Percentiles rank a stretch among this genome's conserved stretches.
Evolutionary conservation across 163 green algal species (phyloP).

Genomic region (Scenedesmus sp.): DNA sequence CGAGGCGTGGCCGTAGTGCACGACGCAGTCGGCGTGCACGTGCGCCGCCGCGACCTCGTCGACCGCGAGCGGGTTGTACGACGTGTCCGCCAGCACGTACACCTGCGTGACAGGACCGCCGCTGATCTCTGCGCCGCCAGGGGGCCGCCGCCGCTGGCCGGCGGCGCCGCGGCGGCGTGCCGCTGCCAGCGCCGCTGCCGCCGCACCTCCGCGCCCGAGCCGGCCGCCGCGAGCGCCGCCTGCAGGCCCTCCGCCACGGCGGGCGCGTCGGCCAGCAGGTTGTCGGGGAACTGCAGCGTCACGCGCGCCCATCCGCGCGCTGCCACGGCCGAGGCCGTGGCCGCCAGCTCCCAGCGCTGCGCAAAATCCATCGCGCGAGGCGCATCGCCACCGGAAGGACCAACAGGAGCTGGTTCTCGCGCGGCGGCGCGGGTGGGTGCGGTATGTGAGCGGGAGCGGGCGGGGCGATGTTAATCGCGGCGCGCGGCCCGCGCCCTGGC

Average conservation of each 20-base stretch:
- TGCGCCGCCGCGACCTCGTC: conserved; percentile 94
- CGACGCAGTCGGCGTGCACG: conserved; percentile 80
- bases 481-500: no score
- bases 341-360: conserved; percentile 47
- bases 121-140: no score
- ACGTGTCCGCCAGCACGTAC: conserved; percentile 92
- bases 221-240: conserved; percentile 6
- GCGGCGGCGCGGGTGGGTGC: no score
- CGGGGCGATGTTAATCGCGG: no score
- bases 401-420: neutral
- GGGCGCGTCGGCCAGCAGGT: conserved; percentile 61
- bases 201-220: conserved; percentile 21
- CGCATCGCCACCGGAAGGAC: no score
- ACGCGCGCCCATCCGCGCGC: conserved; percentile 52
- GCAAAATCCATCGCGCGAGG: conserved; percentile 20
- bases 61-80: conserved; percentile 89
- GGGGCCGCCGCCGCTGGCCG: neutral
- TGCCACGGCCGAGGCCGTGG: conserved; percentile 61
- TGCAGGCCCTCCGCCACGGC: conserved; percentile 55
- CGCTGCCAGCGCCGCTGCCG: neutral
- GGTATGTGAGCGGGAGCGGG: no score
- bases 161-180: neutral
- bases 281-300: conserved; percentile 84
- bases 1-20: conserved; percentile 89
- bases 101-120: conserved; percentile 65